Evolutionary conservation across 2,329 filamentous ascomycete genomes (phyloP).

Genomic region (Biscogniauxia mediterranea): DNA sequence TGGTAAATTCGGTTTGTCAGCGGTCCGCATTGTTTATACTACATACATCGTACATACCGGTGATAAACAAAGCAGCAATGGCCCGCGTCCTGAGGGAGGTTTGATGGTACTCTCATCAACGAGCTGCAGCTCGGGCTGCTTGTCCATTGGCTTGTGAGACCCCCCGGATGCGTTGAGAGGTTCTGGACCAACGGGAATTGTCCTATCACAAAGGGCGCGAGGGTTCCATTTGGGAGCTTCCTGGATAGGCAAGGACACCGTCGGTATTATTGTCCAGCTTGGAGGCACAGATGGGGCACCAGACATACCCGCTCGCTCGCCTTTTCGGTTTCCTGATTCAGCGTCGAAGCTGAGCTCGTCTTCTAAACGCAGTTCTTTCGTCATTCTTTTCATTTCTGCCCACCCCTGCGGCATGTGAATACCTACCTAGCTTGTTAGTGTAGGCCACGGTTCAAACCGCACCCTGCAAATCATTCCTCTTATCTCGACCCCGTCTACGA

Average conservation of each 20-base stretch:
- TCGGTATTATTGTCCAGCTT: neutral
- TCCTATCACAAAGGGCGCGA: neutral
- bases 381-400: neutral
- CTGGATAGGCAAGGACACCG: slow-evolving; percentile 6
- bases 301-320: too few species aligned
- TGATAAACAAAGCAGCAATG: neutral
- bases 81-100: neutral
- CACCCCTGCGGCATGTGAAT: neutral
- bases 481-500: neutral
- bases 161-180: neutral
- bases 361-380: neutral
- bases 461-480: neutral
- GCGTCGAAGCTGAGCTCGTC: neutral
- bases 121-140: too few species aligned
- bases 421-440: too few species aligned
- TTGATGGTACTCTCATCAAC: neutral
- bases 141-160: too few species aligned
- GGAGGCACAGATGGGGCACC: neutral
- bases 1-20: neutral
- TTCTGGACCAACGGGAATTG: neutral
- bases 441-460: neutral
- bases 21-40: neutral
- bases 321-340: too few species aligned
- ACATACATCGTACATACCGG: neutral
- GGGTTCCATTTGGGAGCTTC: slow-evolving; percentile 3